A percentile compares a stretch with the other conserved stretches of the same genome.
Conservation (phyloP, 352 stramenopile species). For the Phytopythium ostracodes region DNA sequence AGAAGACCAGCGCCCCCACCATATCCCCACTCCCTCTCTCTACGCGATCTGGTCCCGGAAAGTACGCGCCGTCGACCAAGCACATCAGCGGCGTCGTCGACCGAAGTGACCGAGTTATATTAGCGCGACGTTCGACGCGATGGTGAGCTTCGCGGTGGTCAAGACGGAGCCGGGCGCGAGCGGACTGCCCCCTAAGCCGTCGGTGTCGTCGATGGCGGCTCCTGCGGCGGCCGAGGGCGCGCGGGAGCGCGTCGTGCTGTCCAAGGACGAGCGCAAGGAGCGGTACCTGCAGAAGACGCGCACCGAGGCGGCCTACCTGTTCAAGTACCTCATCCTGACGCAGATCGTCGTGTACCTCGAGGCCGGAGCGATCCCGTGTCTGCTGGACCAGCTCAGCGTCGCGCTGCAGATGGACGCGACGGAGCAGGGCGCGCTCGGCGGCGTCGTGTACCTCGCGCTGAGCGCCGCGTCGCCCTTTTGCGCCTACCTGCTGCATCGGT, state of each 20-base stretch:
- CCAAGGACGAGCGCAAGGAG: conserved; percentile 57
- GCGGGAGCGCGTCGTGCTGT: conserved; percentile 14
- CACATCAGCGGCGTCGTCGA: background rate
- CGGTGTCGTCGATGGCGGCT: conserved; percentile 9
- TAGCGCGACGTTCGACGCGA: background rate
- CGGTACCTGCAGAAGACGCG: conserved; percentile 72
- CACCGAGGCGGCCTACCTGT: conserved; percentile 70
- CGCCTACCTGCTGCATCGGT: conserved; percentile 66
- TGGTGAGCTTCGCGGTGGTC: conserved; percentile 10
- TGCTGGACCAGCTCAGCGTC: conserved; percentile 76
- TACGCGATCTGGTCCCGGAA: conserved; percentile 1
- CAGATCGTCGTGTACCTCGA: conserved; percentile 84
- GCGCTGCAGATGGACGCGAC: conserved; percentile 62
- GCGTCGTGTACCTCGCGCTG: conserved; percentile 76
- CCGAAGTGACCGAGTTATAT: background rate
- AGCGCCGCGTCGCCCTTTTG: conserved; percentile 75
- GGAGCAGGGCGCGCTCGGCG: conserved; percentile 72
- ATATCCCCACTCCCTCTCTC: background rate
- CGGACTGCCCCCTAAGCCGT: background rate
- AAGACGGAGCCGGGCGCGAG: conserved; percentile 7
- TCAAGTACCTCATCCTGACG: conserved; percentile 85
- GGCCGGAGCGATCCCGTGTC: conserved; percentile 72
- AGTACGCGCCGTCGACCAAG: background rate
- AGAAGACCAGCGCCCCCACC: background rate
- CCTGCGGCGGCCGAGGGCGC: conserved; percentile 6